A percentile compares a stretch with the other conserved stretches of the same genome.
phyloP scores from a whole-genome alignment of 495 filamentous ascomycete species.

The Hypomontagnella monticulosa region DNA sequence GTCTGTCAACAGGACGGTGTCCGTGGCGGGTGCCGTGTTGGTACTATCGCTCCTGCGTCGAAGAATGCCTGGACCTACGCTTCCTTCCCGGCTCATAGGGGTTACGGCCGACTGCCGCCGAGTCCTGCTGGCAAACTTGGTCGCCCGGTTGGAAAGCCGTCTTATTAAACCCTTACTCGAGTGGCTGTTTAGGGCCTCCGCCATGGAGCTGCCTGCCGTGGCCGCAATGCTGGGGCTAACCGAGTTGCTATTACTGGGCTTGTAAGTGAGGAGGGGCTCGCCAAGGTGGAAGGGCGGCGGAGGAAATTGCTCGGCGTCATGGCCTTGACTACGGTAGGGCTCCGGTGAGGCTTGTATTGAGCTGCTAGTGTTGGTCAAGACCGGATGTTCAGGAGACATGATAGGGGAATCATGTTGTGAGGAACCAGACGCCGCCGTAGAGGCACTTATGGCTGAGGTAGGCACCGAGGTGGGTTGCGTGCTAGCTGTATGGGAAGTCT shows the following conservation, averaged over 20 bases:
- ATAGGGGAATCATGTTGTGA: conserved; percentile 55
- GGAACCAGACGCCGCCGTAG: conserved; percentile 53
- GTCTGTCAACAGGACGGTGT: conserved; percentile 65
- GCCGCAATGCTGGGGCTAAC: conserved; percentile 43
- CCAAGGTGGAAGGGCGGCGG: conserved; percentile 53
- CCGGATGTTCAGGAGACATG: conserved; percentile 51
- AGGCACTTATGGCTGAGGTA: conserved; percentile 54
- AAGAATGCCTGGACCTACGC: conserved; percentile 86
- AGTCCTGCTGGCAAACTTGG: conserved; percentile 49
- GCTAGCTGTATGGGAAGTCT: conserved; percentile 48
- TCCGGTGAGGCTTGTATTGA: conserved; percentile 57
- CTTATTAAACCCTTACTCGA: conserved; percentile 52
- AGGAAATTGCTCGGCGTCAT: conserved; percentile 43
- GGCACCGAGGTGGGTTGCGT: conserved; percentile 49
- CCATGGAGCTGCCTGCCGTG: conserved; percentile 50
- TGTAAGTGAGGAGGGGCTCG: conserved; percentile 54
- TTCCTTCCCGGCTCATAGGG: conserved; percentile 79
- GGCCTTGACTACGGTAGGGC: conserved; percentile 37
- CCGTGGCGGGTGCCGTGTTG: conserved; percentile 63
- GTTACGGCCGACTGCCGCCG: conserved; percentile 78
- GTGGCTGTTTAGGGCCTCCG: conserved; percentile 47
- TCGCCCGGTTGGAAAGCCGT: conserved; percentile 56
- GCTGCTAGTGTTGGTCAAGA: conserved; percentile 50
- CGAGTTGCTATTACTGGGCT: conserved; percentile 52
- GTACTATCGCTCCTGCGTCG: conserved; percentile 89